Conservation (phyloP, 2,329 filamentous ascomycete species). For the Macrophomina tecta region DNA sequence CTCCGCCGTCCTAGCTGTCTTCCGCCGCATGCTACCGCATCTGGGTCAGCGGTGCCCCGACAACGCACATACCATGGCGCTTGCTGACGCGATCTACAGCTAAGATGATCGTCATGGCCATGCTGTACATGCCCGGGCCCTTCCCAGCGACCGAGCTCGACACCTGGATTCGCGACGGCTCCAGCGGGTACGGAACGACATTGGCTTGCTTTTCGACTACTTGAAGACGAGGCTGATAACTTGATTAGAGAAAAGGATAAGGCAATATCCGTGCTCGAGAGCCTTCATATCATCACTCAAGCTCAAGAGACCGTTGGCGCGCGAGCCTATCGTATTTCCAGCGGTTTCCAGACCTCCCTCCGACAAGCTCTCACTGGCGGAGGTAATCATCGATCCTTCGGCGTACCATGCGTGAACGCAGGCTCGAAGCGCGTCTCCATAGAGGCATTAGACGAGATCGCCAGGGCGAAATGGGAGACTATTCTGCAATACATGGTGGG, state of each 20-base stretch:
- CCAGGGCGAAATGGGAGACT: constrained; percentile 89
- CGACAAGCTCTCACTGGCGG: constrained; percentile 87
- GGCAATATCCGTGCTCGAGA: constrained; percentile 78
- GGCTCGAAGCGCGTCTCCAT: constrained; percentile 69
- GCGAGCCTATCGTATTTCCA: constrained; percentile 76
- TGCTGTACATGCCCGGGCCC: constrained; percentile 87
- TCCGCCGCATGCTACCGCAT: constrained; percentile 94
- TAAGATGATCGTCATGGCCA: constrained; percentile 93
- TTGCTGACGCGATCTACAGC: constrained; percentile 57
- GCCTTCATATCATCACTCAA: constrained; percentile 81
- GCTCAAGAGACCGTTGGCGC: constrained; percentile 63
- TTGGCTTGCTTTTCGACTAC: not conserved
- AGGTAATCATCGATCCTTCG: constrained; percentile 86
- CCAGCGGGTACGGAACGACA: constrained; percentile 55
- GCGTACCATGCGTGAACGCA: constrained; percentile 75
- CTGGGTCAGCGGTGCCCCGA: constrained; percentile 65
- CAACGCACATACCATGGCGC: not conserved
- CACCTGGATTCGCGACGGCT: constrained; percentile 77
- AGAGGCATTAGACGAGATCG: constrained; percentile 79
- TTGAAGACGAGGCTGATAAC: not conserved
- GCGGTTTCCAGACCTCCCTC: constrained; percentile 82
- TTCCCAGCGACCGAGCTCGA: constrained; percentile 83
- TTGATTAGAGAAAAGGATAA: constrained; percentile 75
- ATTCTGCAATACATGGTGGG: constrained; percentile 96
- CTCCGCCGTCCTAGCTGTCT: constrained; percentile 92